phyloP scores from a whole-genome alignment of 148 eudicot genomes.

The Heliamphora exappendiculata region DNA sequence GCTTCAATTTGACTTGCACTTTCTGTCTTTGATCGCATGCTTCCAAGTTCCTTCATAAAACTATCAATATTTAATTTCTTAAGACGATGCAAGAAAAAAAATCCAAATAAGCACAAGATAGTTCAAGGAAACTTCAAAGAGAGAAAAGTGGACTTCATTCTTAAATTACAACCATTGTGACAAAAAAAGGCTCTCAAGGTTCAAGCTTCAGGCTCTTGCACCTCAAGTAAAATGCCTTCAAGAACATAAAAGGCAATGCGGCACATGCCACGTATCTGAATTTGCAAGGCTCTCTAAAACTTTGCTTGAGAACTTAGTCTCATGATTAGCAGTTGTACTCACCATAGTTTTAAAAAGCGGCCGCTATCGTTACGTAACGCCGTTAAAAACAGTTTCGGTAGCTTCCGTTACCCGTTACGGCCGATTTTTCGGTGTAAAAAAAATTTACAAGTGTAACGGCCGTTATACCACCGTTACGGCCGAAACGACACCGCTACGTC shows the following conservation, averaged over 20 bases:
- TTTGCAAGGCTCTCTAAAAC: neutral
- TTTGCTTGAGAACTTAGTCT: neutral
- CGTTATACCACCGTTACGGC: too few species aligned
- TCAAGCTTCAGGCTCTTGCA: neutral
- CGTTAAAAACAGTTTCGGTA: too few species aligned
- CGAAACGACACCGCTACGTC: too few species aligned
- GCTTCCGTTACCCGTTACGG: too few species aligned
- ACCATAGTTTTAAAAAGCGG: too few species aligned
- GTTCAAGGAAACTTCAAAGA: neutral
- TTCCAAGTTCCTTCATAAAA: constrained; percentile 24
- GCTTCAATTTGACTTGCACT: constrained; percentile 30
- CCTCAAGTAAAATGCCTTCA: neutral
- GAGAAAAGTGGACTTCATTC: neutral
- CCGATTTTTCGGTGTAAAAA: too few species aligned
- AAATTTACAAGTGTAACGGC: too few species aligned
- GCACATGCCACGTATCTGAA: neutral
- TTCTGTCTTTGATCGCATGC: constrained; percentile 64
- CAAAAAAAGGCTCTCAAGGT: neutral
- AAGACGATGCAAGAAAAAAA: constrained; percentile 9
- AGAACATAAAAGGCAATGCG: neutral
- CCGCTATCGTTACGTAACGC: too few species aligned
- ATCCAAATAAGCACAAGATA: neutral
- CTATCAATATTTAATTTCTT: neutral
- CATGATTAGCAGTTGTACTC: neutral
- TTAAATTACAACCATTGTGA: neutral